These are phyloP conservation scores for Papiliotrema fonsecae DNA, from an alignment of 1,284 basidiomycete species.

Conservation along the genomic window DNA sequence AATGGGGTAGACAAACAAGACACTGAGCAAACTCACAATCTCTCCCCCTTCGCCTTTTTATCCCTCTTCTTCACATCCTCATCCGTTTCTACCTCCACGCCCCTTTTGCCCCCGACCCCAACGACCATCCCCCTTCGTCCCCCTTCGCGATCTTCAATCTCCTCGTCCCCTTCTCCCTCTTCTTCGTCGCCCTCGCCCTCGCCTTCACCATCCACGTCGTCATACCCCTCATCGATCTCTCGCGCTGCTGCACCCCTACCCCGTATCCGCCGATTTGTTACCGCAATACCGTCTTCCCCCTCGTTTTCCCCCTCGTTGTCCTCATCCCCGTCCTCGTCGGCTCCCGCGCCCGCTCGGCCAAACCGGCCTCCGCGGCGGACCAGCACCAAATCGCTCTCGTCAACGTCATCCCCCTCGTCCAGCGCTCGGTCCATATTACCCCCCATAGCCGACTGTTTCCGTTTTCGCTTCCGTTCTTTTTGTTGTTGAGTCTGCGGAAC, in stretches of 20 bases:
- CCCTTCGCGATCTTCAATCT: background rate
- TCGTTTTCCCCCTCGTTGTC: constrained; percentile 6
- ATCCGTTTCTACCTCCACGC: background rate
- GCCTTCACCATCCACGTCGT: constrained; percentile 12
- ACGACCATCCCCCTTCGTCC: too few species aligned
- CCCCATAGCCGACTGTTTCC: too few species aligned
- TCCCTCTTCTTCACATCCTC: constrained; percentile 4
- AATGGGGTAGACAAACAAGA: background rate
- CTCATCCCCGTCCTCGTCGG: constrained; percentile 10
- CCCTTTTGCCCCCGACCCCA: background rate
- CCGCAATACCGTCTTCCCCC: constrained; percentile 2
- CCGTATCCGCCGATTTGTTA: background rate
- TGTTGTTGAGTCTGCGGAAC: background rate
- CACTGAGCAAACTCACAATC: background rate
- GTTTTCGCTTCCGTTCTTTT: background rate
- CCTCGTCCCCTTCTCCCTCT: constrained; percentile 1
- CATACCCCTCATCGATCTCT: constrained; percentile 14
- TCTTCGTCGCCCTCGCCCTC: constrained; percentile 24
- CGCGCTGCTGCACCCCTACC: constrained; percentile 2
- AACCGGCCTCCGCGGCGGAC: constrained; percentile 6
- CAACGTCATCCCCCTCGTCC: constrained; percentile 14
- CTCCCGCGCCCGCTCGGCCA: constrained; percentile 3
- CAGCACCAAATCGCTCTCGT: constrained; percentile 18
- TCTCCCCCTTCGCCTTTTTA: background rate
- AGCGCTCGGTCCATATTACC: too few species aligned